These are phyloP conservation scores for Pezicula rhizophila DNA, from an alignment of 2,329 filamentous ascomycete genomes.

Conservation along the genomic window DNA sequence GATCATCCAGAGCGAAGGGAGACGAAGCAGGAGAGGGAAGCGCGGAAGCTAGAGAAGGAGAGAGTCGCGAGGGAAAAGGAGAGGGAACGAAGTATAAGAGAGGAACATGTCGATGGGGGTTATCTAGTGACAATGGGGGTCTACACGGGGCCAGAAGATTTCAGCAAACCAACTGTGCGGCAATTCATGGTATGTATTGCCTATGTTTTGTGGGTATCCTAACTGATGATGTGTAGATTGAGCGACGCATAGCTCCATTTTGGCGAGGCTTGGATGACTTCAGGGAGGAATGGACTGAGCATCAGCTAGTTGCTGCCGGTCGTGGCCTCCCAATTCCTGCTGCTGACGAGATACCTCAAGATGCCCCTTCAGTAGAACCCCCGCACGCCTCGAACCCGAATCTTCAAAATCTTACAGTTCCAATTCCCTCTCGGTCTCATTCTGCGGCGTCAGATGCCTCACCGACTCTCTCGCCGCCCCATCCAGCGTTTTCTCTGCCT, in stretches of 20 bases:
- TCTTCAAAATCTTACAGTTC: conserved; percentile 69
- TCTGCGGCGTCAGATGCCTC: conserved; percentile 73
- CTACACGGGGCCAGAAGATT: conserved; percentile 90
- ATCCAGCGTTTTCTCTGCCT: conserved; percentile 54
- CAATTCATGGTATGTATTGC: conserved; percentile 70
- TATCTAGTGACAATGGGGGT: conserved; percentile 91
- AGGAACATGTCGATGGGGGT: conserved; percentile 91
- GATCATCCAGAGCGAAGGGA: conserved; percentile 55
- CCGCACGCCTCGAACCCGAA: conserved; percentile 51
- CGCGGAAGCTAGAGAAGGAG: conserved; percentile 77
- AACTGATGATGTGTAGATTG: conserved; percentile 58
- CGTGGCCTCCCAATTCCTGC: conserved; percentile 78
- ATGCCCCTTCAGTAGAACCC: conserved; percentile 45
- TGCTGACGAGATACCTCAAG: conserved; percentile 74
- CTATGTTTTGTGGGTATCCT: neutral
- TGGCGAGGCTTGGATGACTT: conserved; percentile 93
- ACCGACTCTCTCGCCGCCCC: conserved; percentile 50
- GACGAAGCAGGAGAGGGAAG: conserved; percentile 87
- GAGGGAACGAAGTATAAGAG: conserved; percentile 80
- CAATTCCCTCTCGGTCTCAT: conserved; percentile 69
- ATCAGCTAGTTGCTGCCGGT: conserved; percentile 88
- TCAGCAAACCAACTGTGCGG: conserved; percentile 79
- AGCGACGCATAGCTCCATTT: conserved; percentile 86
- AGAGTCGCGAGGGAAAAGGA: conserved; percentile 70
- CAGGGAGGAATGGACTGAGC: conserved; percentile 82